Evolutionary conservation across 805 yeast genomes (phyloP), one percentile per base, ranked within the genome.

Genomic region (Lipomyces sp.): DNA sequence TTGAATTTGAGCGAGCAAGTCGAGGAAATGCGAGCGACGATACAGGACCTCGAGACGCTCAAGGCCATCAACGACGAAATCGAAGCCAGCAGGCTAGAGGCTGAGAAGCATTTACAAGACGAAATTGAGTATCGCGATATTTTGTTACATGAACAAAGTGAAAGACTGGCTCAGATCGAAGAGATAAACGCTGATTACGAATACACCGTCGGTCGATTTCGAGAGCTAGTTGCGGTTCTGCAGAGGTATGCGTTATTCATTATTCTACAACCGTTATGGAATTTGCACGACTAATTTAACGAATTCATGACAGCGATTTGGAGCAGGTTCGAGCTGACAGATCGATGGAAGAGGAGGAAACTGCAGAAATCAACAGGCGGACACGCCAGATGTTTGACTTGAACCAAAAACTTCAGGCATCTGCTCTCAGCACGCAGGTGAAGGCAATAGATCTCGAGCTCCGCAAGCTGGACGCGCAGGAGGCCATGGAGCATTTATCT

Each of bases 1-100:
- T 45, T 67, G 7, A 69, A 61, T 23, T 64, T 79, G 19, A 59
- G 57, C 18, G 65, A 61, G 10, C 56, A 71, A 38, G 67, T 78
- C 4, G 57, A 55, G 1, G 65, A 61, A n/a, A 65, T 80, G 19
- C 63, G 70, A 29, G 55, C 56, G 3, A 70, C 78, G 0, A 67
- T 81, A 1, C 69, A 69, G 1, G 84, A 82, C 21, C 65, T 81
- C 31, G 78, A 74, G 39, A 80, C 77, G 43, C 61, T 82, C 19
- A 77, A 77, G 51, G 76, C 74, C 40, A 61, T 82, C 8, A 79
- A 78, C 50, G 76, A 71, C 46, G 77, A 77, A 47, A 65, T 81
- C 28, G 83, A 80, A 47, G 72, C 71, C 10, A 67, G 64, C 37
- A 80, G 75, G 47, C 26, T 60, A 1, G 71, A 66, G 21, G 64